A percentile compares a stretch with the other conserved stretches of the same genome.
Evolutionary conservation across 768 basidiomycete species (phyloP).

Genomic region (Hypholoma fasciculare): DNA sequence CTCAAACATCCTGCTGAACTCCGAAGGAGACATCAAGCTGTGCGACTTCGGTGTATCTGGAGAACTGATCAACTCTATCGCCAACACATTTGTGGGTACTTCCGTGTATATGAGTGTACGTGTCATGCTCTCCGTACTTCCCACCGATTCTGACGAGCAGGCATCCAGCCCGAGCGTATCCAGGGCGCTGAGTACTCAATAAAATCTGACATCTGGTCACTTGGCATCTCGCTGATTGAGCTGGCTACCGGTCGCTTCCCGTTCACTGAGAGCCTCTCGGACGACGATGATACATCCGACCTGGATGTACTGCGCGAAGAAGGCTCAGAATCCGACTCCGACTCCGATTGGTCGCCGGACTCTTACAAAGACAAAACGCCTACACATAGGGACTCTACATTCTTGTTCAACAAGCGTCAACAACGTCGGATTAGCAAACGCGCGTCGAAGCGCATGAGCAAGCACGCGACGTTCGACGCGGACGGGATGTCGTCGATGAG

Average conservation of each 20-base stretch:
- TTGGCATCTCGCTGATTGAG: constrained; percentile 96
- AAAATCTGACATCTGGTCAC: constrained; percentile 98
- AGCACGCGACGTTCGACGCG: constrained; percentile 60
- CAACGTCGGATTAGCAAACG: constrained; percentile 60
- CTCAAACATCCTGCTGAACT: constrained; percentile 95
- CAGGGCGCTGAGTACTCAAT: constrained; percentile 98
- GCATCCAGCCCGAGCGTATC: constrained; percentile 90
- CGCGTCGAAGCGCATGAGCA: constrained; percentile 82
- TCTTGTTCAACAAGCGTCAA: constrained; percentile 35
- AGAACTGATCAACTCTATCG: constrained; percentile 97
- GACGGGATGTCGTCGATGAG: constrained; percentile 92
- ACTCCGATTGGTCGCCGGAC: constrained; percentile 45
- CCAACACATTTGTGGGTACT: constrained; percentile 98
- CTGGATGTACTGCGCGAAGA: constrained; percentile 54
- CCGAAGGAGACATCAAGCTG: constrained; percentile 94
- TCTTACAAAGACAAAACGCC: constrained; percentile 23
- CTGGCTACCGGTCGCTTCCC: constrained; percentile 98
- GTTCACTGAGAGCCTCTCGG: constrained; percentile 78
- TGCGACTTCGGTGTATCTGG: constrained; percentile 99
- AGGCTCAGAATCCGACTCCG: constrained; percentile 27
- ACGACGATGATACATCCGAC: constrained; percentile 61
- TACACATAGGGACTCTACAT: constrained; percentile 32
- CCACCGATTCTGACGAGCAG: constrained; percentile 2
- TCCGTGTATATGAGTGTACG: constrained; percentile 99
- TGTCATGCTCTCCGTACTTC: constrained; percentile 11